phyloP scores from a whole-genome alignment of 1,139 yeast genomes.

The Hyphopichia burtonii region DNA sequence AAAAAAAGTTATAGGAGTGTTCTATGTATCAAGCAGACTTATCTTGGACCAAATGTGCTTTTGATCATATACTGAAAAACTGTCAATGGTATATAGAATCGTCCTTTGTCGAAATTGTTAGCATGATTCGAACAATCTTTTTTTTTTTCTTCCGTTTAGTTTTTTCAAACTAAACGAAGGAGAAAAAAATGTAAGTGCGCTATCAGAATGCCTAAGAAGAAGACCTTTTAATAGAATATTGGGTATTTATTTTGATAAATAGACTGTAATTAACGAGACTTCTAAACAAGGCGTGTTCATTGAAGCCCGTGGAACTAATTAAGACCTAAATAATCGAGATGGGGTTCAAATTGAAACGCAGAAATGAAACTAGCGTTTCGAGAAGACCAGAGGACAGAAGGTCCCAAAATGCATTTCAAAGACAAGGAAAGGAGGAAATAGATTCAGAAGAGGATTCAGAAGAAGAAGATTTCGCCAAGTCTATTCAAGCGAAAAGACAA shows the following conservation, averaged over 20 bases:
- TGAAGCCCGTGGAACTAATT: too few relatives aligned
- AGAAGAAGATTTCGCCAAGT: conserved; percentile 4
- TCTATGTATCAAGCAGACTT: too few relatives aligned
- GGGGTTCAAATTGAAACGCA: conserved; percentile 1
- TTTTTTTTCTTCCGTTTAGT: neutral
- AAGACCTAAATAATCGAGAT: neutral
- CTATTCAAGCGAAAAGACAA: neutral
- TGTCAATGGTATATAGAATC: neutral
- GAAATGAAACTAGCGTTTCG: neutral
- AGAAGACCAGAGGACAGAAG: neutral
- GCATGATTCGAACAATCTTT: neutral
- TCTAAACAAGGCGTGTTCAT: too few relatives aligned
- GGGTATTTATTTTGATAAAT: too few relatives aligned
- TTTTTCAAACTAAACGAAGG: neutral
- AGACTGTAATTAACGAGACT: too few relatives aligned
- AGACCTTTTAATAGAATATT: neutral
- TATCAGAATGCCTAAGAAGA: too few relatives aligned
- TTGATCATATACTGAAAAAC: neutral
- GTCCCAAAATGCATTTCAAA: neutral
- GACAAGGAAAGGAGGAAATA: neutral
- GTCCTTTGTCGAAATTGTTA: neutral
- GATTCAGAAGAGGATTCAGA: neutral
- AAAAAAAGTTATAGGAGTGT: too few relatives aligned
- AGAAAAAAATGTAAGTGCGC: neutral
- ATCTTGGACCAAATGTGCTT: too few relatives aligned